These are phyloP conservation scores for Phytophthora vignae DNA, from an alignment of 352 stramenopile genomes.

Conservation along the genomic window DNA sequence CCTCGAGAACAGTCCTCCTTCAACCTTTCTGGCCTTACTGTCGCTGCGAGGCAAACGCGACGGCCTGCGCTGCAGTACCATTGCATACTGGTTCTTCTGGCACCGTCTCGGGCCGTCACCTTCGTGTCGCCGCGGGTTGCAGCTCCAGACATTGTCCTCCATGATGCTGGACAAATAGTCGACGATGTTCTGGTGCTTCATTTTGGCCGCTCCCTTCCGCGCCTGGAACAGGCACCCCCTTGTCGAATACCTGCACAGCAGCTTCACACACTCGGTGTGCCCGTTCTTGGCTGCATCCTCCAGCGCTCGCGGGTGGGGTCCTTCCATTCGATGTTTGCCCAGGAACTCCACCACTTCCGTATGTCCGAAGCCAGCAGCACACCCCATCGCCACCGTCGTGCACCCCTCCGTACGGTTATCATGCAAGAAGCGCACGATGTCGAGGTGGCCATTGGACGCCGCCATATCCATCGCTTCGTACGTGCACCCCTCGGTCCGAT, in stretches of 20 bases:
- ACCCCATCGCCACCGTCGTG: slow-evolving; percentile 43
- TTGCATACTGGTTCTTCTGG: slow-evolving; percentile 41
- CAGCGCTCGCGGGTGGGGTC: slow-evolving; percentile 41
- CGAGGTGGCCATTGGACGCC: slow-evolving; percentile 38
- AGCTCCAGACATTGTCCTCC: slow-evolving; percentile 44
- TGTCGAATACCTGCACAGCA: slow-evolving; percentile 36
- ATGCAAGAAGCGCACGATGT: slow-evolving; percentile 42
- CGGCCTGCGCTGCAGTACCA: slow-evolving; percentile 32
- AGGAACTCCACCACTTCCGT: slow-evolving; percentile 38
- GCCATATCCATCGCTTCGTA: slow-evolving; percentile 48
- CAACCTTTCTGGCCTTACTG: slow-evolving; percentile 23
- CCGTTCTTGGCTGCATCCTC: slow-evolving; percentile 47
- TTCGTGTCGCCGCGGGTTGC: slow-evolving; percentile 38
- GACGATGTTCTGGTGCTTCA: slow-evolving; percentile 35
- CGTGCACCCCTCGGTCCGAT: slow-evolving; percentile 34
- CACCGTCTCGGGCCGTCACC: slow-evolving; percentile 34
- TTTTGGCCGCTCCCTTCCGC: slow-evolving; percentile 41
- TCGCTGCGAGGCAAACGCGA: slow-evolving; percentile 21
- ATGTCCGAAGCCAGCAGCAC: slow-evolving; percentile 37
- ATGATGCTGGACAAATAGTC: slow-evolving; percentile 42
- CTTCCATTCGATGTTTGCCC: slow-evolving; percentile 39
- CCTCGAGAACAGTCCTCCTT: slow-evolving; percentile 31
- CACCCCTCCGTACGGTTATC: slow-evolving; percentile 40
- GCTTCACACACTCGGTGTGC: slow-evolving; percentile 32
- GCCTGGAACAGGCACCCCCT: slow-evolving; percentile 46